Conservation (phyloP, 139 green algal species). For the Zygnema circumcarinatum region DNA sequence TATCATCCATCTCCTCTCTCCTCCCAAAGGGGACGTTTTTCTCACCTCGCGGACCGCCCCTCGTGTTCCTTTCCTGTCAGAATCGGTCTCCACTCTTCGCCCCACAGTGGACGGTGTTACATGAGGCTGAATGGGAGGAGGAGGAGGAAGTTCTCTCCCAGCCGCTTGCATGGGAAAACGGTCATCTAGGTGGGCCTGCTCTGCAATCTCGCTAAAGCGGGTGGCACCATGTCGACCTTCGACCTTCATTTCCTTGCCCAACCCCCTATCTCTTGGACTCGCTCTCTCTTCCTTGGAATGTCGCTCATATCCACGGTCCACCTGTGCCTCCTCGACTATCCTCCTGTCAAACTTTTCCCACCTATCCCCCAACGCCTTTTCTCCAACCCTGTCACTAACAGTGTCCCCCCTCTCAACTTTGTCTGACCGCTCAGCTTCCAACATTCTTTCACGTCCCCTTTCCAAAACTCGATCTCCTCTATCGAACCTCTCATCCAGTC, state of each 20-base stretch:
- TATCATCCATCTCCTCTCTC: neutral
- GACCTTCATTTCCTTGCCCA: conserved; percentile 15
- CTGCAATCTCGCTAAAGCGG: neutral
- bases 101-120: neutral
- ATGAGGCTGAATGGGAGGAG: neutral
- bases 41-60: neutral
- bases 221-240: conserved; percentile 8
- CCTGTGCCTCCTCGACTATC: neutral
- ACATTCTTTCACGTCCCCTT: neutral
- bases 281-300: neutral
- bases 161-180: neutral
- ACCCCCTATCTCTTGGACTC: conserved; percentile 12
- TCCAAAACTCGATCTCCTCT: neutral
- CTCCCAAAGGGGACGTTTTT: neutral
- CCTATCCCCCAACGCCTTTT: neutral
- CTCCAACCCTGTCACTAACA: neutral
- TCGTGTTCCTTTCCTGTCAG: neutral
- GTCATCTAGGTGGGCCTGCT: neutral
- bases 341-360: neutral
- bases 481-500: neutral
- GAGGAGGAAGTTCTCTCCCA: neutral
- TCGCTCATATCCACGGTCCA: too few species aligned
- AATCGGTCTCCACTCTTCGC: neutral
- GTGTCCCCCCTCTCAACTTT: neutral
- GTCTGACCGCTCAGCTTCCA: neutral